Percentiles rank a stretch among this genome's conserved stretches.
phyloP scores from a whole-genome alignment of 169 alveolate species.

The Haemoproteus tartakovskyi region DNA sequence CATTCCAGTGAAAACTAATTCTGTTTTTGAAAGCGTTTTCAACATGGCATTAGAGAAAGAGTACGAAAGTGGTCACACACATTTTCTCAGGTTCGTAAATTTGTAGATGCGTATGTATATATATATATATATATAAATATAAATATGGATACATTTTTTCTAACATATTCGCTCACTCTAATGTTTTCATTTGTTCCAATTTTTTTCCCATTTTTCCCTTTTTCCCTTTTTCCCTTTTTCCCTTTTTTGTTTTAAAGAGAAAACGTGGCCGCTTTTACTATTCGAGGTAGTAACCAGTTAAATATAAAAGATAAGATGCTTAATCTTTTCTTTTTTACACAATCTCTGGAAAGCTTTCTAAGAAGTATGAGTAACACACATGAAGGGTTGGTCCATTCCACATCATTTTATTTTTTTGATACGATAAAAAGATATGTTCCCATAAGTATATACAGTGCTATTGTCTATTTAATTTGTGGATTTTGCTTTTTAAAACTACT shows the following conservation, averaged over 20 bases:
- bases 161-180: neutral
- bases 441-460: conserved; percentile 34
- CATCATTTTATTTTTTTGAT: conserved; percentile 49
- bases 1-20: conserved; percentile 39
- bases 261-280: conserved; percentile 48
- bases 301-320: conserved; percentile 31
- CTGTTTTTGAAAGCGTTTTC: conserved; percentile 4
- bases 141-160: neutral
- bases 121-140: neutral
- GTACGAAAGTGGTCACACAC: conserved; percentile 46
- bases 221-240: neutral
- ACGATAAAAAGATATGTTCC: conserved; percentile 38
- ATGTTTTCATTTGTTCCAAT: neutral
- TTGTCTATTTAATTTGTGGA: conserved; percentile 52
- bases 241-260: conserved; percentile 21
- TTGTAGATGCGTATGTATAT: neutral
- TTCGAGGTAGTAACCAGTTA: conserved; percentile 22
- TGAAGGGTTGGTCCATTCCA: conserved; percentile 54
- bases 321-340: conserved; percentile 26
- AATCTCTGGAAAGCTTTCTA: conserved; percentile 40
- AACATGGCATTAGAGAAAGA: conserved; percentile 41
- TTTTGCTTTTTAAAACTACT: conserved; percentile 40
- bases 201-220: neutral
- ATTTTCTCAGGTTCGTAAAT: conserved; percentile 31
- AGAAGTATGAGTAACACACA: conserved; percentile 61